Conservation (phyloP, 2,329 filamentous ascomycete species). For the Aspergillus tubingensis region DNA sequence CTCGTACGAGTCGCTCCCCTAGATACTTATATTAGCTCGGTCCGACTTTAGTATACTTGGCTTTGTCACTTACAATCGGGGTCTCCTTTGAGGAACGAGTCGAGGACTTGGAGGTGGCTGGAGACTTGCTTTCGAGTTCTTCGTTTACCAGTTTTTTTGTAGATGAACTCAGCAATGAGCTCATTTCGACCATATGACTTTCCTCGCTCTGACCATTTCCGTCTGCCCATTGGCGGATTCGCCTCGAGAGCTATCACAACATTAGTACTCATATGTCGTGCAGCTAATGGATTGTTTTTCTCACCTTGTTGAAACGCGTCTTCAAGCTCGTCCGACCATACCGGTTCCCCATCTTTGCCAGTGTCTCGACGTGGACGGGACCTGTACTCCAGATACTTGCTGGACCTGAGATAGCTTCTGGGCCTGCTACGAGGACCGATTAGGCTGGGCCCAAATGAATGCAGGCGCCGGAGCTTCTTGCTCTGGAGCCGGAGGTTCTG, state of each 20-base stretch:
- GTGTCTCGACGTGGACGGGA: slow-evolving; percentile 46
- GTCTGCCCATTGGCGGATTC: slow-evolving; percentile 59
- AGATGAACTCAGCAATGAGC: slow-evolving; percentile 61
- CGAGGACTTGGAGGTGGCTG: slow-evolving; percentile 65
- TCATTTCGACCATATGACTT: slow-evolving; percentile 63
- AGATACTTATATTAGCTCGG: slow-evolving; percentile 4
- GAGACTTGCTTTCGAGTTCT: slow-evolving; percentile 63
- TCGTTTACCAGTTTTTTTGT: slow-evolving; percentile 54
- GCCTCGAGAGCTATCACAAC: slow-evolving; percentile 51
- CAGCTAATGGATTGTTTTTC: background rate
- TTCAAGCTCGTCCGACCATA: slow-evolving; percentile 51
- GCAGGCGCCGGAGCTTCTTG: slow-evolving; percentile 39
- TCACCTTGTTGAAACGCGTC: slow-evolving; percentile 52
- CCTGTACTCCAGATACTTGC: slow-evolving; percentile 49
- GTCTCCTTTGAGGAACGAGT: slow-evolving; percentile 56
- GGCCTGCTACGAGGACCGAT: slow-evolving; percentile 27
- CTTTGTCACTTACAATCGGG: slow-evolving; percentile 49
- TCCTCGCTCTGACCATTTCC: slow-evolving; percentile 54
- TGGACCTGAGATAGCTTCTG: slow-evolving; percentile 43
- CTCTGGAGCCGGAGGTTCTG: slow-evolving; percentile 35
- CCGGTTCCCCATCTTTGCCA: slow-evolving; percentile 46
- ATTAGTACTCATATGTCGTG: slow-evolving; percentile 17
- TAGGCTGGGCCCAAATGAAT: slow-evolving; percentile 34
- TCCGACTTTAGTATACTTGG: background rate
- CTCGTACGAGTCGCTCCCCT: slow-evolving; percentile 45